Evolutionary conservation across 2,329 filamentous ascomycete species (phyloP), one percentile per base, ranked within the genome.

Genomic region (Paecilomyces fulvus): DNA sequence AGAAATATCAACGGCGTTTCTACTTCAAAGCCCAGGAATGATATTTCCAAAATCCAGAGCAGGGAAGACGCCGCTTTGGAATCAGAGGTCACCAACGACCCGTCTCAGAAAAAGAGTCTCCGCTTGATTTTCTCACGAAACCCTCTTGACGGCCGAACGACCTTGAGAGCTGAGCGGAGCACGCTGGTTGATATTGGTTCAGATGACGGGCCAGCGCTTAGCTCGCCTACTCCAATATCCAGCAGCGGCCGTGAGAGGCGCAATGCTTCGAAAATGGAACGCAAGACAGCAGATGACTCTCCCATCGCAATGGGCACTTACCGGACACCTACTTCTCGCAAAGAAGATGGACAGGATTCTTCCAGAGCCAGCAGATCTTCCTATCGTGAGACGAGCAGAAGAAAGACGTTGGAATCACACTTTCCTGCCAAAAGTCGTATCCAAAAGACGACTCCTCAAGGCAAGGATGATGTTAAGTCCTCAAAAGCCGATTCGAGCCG

Each of bases 341-440:
- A 23, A 12, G 20, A 6, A 28, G 25, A 28, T 25, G 12, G 14
- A 46, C 30, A 20, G 8, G 20, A 37, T 33, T 8, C 52, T 30
- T 10, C 30, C 10, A 21, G 52, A 37, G 52, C n/a, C n/a, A 8
- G 52, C 3, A 53, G 25, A 46, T 53, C 21, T 12, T 37, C 52
- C n/a, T 9, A 20, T 7, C 31, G n/a, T n/a, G 31, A 23, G 12
- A 5, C 17, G 11, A 31, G 30, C n/a, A 49, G 21, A 14, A 50
- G 14, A 31, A 21, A 50, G 28, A 21, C 20, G 14, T 50, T 37
- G 9, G 33, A 46, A 28, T 55, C 37, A 11, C 52, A 31, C n/a
- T 43, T 58, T 9, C 57, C 51, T 20, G 56, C 30, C 10, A 49
- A 55, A 50, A 55, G 11, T 14, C 21, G 23, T 25, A 14, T 50